These are phyloP conservation scores for Suillus luteus DNA, from an alignment of 768 basidiomycete species.

Conservation along the genomic window DNA sequence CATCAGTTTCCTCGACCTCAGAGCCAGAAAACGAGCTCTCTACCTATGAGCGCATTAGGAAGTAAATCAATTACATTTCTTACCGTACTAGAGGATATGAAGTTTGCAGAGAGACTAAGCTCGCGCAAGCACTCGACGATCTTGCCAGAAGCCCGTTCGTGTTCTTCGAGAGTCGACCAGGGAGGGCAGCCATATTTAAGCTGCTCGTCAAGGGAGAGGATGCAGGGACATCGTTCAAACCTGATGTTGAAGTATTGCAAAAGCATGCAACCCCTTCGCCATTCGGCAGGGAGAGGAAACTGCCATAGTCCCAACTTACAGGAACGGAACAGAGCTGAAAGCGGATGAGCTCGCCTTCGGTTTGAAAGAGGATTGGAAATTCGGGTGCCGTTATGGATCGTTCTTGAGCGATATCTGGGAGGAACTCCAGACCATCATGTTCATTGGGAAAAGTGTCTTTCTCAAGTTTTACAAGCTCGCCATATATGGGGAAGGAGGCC, in stretches of 20 bases:
- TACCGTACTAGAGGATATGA: neutral
- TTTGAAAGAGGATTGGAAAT: neutral
- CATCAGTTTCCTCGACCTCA: neutral
- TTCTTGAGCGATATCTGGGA: neutral
- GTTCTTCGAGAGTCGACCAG: neutral
- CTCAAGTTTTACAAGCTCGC: conserved; percentile 1
- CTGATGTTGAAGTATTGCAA: neutral
- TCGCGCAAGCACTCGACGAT: neutral
- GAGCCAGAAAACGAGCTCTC: conserved; percentile 1
- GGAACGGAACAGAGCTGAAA: neutral
- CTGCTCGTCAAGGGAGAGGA: neutral
- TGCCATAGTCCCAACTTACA: neutral
- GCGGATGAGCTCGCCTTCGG: neutral
- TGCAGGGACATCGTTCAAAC: neutral
- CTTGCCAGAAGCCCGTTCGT: neutral
- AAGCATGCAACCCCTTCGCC: neutral
- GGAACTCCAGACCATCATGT: neutral
- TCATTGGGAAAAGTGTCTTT: neutral
- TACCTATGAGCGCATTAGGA: neutral
- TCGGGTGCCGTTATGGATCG: fast-evolving
- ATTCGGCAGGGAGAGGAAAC: conserved; percentile 1
- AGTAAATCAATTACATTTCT: neutral
- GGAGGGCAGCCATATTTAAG: no score
- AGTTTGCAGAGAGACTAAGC: neutral
- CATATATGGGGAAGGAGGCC: neutral